Conservation (phyloP, 2,329 filamentous ascomycete species). For the Xylariomycetidae sp. region DNA sequence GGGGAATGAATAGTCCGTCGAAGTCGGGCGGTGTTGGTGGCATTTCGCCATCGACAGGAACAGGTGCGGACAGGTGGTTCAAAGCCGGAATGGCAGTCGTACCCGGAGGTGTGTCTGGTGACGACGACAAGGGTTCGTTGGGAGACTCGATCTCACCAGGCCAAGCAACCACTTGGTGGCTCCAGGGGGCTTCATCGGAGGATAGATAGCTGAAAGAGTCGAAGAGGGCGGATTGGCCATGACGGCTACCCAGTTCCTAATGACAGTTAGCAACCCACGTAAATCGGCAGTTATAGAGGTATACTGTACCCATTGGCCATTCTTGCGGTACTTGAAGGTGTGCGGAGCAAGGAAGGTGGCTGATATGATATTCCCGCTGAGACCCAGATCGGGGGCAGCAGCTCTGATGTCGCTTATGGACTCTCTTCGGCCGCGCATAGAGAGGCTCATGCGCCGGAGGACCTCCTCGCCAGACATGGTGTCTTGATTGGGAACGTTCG, state of each 20-base stretch:
- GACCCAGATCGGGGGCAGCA: slow-evolving; percentile 48
- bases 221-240: slow-evolving; percentile 86
- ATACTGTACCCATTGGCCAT: slow-evolving; percentile 52
- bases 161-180: slow-evolving; percentile 90
- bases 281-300: background rate
- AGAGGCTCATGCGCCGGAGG: slow-evolving; percentile 37
- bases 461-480: slow-evolving; percentile 34
- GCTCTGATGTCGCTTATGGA: slow-evolving; percentile 50
- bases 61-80: slow-evolving; percentile 72
- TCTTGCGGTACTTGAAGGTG: slow-evolving; percentile 51
- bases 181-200: slow-evolving; percentile 78
- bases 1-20: slow-evolving; percentile 66
- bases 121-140: slow-evolving; percentile 36
- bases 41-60: slow-evolving; percentile 61
- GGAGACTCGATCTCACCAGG: slow-evolving; percentile 73
- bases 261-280: slow-evolving; percentile 5
- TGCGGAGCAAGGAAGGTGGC: slow-evolving; percentile 60
- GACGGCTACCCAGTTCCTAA: slow-evolving; percentile 68
- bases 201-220: slow-evolving; percentile 86
- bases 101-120: slow-evolving; percentile 42
- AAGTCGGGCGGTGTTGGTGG: slow-evolving; percentile 52
- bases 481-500: slow-evolving; percentile 19
- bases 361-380: slow-evolving; percentile 62
- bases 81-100: slow-evolving; percentile 49
- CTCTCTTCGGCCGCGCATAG: slow-evolving; percentile 38